phyloP scores from a whole-genome alignment of 306 rosid genomes.

The Cucurbita pepo region DNA sequence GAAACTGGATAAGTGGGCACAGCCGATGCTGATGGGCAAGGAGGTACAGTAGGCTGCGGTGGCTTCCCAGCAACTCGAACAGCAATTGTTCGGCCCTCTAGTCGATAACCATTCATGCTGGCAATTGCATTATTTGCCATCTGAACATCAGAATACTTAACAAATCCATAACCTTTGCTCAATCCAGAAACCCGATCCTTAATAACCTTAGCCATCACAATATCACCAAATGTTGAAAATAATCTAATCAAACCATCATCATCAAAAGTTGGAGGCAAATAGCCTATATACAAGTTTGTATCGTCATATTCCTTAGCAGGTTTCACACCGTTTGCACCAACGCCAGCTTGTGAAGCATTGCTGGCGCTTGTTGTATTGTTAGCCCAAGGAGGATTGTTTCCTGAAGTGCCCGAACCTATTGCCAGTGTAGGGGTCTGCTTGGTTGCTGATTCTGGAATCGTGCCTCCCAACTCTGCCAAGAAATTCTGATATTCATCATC shows the following conservation, averaged over 20 bases:
- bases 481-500: conserved; percentile 87
- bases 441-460: conserved; percentile 29
- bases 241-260: conserved; percentile 75
- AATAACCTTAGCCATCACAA: conserved; percentile 93
- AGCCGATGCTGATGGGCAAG: conserved; percentile 66
- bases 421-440: conserved; percentile 25
- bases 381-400: conserved; percentile 87
- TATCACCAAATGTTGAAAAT: conserved; percentile 89
- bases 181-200: conserved; percentile 64
- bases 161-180: conserved; percentile 97
- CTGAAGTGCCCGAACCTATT: conserved; percentile 62
- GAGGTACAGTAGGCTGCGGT: conserved; percentile 83
- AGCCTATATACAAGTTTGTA: conserved; percentile 87
- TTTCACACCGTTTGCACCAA: conserved; percentile 51
- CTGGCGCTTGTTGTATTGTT: conserved; percentile 31
- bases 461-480: conserved; percentile 77
- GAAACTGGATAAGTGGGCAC: conserved; percentile 61
- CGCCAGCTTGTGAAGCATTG: conserved; percentile 39
- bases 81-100: conserved; percentile 89
- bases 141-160: conserved; percentile 75
- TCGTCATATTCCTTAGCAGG: conserved; percentile 76
- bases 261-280: conserved; percentile 85
- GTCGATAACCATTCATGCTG: conserved; percentile 87
- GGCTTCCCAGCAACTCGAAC: conserved; percentile 98
- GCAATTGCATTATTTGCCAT: conserved; percentile 84